Base-by-base conservation (phyloP, 495 filamentous ascomycete species). In the Penicillium coffeae region DNA sequence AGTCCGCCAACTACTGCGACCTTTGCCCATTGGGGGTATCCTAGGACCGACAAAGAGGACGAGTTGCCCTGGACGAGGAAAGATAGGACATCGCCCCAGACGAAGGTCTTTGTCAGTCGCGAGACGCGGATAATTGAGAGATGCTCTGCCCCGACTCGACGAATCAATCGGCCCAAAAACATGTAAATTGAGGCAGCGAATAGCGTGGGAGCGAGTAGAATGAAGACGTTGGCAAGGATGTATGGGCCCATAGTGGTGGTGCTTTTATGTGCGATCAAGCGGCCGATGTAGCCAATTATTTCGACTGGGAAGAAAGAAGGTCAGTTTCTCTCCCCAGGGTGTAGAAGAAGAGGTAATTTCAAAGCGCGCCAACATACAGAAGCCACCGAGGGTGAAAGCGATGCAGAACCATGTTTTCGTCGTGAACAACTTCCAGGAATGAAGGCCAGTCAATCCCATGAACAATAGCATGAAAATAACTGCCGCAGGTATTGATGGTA, bases 111-210 rank as follows among this genome's bases (percentile, higher is more conserved):
- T 21, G 45, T 56, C 12, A 57, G 12, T 19, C 48, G 45, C 0
- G 40, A 43, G 5, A 50, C 20, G 1, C 41, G 37, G 15, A 50
- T 46, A 8, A 34, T 10, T 8, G 54, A 58, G 13, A 40, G 46
- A 12, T 50, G 10, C 21, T 76, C 73, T 16, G 59, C 75, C 12
- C 69, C 50, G 1, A 72, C 60, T 18, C 64, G 48, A 7, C 55
- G 58, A 32, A 78, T 72, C 9, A 77, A 16, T 6, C 74, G 66
- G 0, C 68, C 76, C 12, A 79, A 69, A 16, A 70, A 59, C 72
- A 77, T 79, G 56, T 78, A 78, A 14, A 79, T 69, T 0, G 74
- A 74, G 2, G 75, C 75, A 1, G 75, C 72, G 42, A 68, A 70
- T 8, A 76, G 55, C 3, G 65, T 68, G 14, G 47, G 50, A 1